Evolutionary conservation across 2,329 filamentous ascomycete genomes (phyloP).

Genomic region (Aphanoascus verrucosus): DNA sequence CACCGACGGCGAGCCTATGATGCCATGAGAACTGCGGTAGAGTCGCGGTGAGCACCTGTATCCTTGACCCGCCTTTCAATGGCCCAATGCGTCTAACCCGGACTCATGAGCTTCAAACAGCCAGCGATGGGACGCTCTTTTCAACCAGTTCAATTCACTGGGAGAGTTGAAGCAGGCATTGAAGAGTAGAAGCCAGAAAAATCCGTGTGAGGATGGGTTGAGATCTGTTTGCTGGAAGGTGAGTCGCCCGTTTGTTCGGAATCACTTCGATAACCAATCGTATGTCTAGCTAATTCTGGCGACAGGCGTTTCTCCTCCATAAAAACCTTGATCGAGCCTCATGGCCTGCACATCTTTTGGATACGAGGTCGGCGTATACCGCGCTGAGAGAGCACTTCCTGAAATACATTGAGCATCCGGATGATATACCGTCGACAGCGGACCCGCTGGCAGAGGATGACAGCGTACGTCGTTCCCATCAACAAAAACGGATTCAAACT

Average conservation of each 20-base stretch:
- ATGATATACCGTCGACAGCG: conserved; percentile 60
- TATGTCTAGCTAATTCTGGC: background rate
- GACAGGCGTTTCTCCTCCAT: conserved; percentile 69
- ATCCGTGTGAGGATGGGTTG: conserved; percentile 59
- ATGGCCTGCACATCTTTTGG: conserved; percentile 58
- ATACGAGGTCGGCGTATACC: conserved; percentile 63
- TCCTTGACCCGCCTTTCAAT: background rate
- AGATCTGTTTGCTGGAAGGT: conserved; percentile 92
- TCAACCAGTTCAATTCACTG: conserved; percentile 42
- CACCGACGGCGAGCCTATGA: conserved; percentile 12
- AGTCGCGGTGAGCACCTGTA: conserved; percentile 42
- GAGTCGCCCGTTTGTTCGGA: conserved; percentile 16
- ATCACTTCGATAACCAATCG: conserved; percentile 14
- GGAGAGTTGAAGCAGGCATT: conserved; percentile 56
- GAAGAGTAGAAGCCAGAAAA: conserved; percentile 45
- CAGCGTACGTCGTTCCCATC: conserved; percentile 40
- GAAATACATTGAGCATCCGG: conserved; percentile 71
- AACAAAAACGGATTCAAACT: conserved; percentile 11
- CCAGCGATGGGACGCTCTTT: conserved; percentile 56
- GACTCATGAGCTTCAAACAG: conserved; percentile 32
- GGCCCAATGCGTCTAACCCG: background rate
- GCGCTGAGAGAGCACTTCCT: conserved; percentile 64
- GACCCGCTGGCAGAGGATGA: conserved; percentile 82
- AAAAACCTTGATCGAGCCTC: conserved; percentile 51
- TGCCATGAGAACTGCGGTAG: conserved; percentile 46